Base-by-base conservation (phyloP, 2,329 filamentous ascomycete genomes). In the Parastagonospora nodorum region DNA sequence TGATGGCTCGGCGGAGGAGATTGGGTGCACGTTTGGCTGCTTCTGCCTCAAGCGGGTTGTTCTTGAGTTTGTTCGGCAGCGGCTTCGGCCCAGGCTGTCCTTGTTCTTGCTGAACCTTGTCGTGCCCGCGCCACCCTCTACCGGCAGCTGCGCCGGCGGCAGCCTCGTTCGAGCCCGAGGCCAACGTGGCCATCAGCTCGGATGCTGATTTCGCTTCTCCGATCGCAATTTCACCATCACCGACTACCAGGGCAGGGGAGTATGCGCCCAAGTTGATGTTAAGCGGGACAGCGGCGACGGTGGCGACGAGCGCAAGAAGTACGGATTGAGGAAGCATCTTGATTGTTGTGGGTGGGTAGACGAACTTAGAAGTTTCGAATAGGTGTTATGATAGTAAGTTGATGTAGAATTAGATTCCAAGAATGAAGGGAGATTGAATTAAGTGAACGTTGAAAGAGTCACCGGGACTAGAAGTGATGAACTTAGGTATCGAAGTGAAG, bases 201-300 rank as follows among this genome's bases (percentile, higher is more conserved):
- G 71, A 73, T 12, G 75, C 77, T 52, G 68, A 69, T 66, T 73
- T 70, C 42, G 71, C 74, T 3, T 71, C 74, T 51, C 74, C 76
- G 45, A 81, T 77, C 42, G 77, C 78, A 50, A 81, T 80, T 66
- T 78, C 78, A 70, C 78, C 78, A 74, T 81, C 78, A 78, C 78
- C 78, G 71, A 81, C 78, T 71, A 81, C 78, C 72, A 80, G 60
- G 58, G 78, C 78, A 42, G 78, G 78, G 37, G 78, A 81, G 63
- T 80, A 81, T 29, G 78, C 78, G 45, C 78, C 78, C 45, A 81
- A 72, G 69, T 80, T 80, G 76, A 81, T 80, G 74, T 80, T 81
- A 43, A 81, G 75, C 27, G 78, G 78, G 40, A 78, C 68, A 50
- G 75, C 74, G 44, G 68, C 61, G 60, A 74, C 66, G 51, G 68